phyloP scores from a whole-genome alignment of 2,329 filamentous ascomycete species.

The Alternaria novae-zelandiae region DNA sequence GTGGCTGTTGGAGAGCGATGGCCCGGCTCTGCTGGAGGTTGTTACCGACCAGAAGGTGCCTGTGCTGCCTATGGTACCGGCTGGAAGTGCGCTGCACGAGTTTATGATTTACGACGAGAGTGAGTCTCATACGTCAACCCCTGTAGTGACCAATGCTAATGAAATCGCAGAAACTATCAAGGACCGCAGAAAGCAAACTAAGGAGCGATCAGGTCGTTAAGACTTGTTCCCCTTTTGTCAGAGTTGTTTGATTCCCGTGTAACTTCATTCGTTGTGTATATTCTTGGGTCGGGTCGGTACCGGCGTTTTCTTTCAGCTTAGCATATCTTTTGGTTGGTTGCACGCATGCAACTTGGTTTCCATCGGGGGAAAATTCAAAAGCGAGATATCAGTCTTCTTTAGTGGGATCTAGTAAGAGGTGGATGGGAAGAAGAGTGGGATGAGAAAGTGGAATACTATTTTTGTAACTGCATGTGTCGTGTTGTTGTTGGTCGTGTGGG shows the following conservation, averaged over 20 bases:
- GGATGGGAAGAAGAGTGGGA: not conserved
- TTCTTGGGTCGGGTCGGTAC: conserved; percentile 22
- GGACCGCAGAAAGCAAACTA: conserved; percentile 41
- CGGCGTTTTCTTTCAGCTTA: conserved; percentile 18
- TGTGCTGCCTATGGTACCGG: conserved; percentile 97
- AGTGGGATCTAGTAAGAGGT: not conserved
- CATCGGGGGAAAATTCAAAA: conserved; percentile 8
- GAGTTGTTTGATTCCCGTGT: conserved; percentile 7
- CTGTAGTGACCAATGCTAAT: conserved; percentile 9
- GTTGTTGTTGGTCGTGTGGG: not conserved
- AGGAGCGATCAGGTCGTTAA: conserved; percentile 36
- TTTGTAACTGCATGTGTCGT: not conserved
- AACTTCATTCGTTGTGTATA: conserved; percentile 26
- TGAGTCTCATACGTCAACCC: conserved; percentile 31
- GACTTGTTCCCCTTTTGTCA: not conserved
- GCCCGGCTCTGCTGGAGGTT: conserved; percentile 92
- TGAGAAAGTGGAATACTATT: not conserved
- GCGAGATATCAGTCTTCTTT: conserved; percentile 8
- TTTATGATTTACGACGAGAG: conserved; percentile 87
- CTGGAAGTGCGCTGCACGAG: conserved; percentile 85
- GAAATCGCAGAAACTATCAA: conserved; percentile 24
- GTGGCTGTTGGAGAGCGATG: conserved; percentile 84
- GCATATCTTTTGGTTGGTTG: not conserved
- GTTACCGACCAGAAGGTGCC: conserved; percentile 89
- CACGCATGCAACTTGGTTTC: not conserved